Percentiles rank a stretch among this genome's conserved stretches.
Conservation (phyloP, 768 basidiomycete species). For the Russula emetica region DNA sequence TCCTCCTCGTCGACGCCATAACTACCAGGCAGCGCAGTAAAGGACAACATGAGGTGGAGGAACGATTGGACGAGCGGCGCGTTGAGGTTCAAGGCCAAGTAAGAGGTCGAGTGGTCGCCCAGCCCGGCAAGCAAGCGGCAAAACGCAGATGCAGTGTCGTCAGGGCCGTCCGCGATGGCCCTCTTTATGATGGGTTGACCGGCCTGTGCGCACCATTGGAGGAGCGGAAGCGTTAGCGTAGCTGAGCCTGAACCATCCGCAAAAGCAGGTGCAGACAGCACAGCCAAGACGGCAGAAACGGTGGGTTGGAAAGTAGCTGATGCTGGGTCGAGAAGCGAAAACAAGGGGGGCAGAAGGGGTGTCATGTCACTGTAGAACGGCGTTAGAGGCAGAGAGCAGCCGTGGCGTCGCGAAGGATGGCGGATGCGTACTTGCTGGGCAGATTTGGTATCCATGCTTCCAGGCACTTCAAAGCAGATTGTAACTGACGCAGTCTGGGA, state of each 20-base stretch:
- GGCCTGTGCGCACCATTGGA: constrained; percentile 66
- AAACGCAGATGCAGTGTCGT: constrained; percentile 61
- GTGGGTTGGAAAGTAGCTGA: constrained; percentile 37
- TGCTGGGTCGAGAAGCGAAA: constrained; percentile 41
- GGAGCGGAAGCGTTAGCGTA: constrained; percentile 77
- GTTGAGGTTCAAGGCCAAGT: constrained; percentile 66
- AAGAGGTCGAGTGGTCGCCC: constrained; percentile 81
- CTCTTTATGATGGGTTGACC: constrained; percentile 46
- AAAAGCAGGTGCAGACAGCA: constrained; percentile 70
- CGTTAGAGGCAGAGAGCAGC: background rate
- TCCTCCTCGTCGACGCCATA: constrained; percentile 84
- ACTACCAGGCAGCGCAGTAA: constrained; percentile 68
- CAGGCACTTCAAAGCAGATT: constrained; percentile 72
- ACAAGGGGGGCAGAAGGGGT: constrained; percentile 60
- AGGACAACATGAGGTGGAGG: constrained; percentile 63
- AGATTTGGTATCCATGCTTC: constrained; percentile 78
- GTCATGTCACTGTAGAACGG: constrained; percentile 55
- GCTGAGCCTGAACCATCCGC: constrained; percentile 63
- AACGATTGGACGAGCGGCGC: constrained; percentile 58
- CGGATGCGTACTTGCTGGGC: constrained; percentile 53
- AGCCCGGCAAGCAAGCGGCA: constrained; percentile 79
- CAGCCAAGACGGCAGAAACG: constrained; percentile 53
- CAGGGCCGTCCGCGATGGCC: constrained; percentile 36
- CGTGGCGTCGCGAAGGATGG: constrained; percentile 1
- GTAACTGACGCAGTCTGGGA: constrained; percentile 45